Evolutionary conservation across 1,284 basidiomycete genomes (phyloP), one percentile per base, ranked within the genome.

Genomic region (Ceratobasidium theobromae): DNA sequence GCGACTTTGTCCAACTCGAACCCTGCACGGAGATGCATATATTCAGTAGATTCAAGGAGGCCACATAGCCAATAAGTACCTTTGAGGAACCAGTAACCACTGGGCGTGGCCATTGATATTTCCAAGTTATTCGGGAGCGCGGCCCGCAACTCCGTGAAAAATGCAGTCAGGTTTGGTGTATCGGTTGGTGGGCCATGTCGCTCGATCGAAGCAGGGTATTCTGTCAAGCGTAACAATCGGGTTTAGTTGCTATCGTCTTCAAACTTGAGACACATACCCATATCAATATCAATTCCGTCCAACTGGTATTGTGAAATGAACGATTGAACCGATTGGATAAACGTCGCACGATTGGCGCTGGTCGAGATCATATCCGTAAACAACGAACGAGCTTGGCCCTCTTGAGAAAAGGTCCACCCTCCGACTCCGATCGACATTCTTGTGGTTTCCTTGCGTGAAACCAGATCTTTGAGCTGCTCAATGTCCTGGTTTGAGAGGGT

Each of bases 281-380:
- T n/a, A n/a, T n/a, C n/a, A n/a, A n/a, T n/a, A n/a, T n/a, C 53
- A 43, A 55, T 55, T n/a, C 53, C 53, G 38, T 55, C 53, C 53
- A 55, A 18, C 53, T 55, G 41, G 40, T 55, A 55, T 4, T 35
- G 41, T 5, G 53, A 55, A 28, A 55, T 41, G 27, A 55, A 55
- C 23, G 53, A 55, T 27, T 41, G 25, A 40, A 55, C 53, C 9
- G 53, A 55, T 27, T 35, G 25, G 40, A 55, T 55, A 30, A 55
- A 55, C 21, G 53, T 55, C 23, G 53, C 53, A 25, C 53, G 53
- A 18, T 55, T 55, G 21, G 53, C 35, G 25, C 38, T 43, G n/a
- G 33, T 43, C 21, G 33, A 33, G 8, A 55, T 55, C 53, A 55
- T 55, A 21, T 35, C 45, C 14, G 53, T 43, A 45, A 55, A 55